These are phyloP conservation scores for Globisporangium paddicum DNA, from an alignment of 352 stramenopile species.

Conservation along the genomic window DNA sequence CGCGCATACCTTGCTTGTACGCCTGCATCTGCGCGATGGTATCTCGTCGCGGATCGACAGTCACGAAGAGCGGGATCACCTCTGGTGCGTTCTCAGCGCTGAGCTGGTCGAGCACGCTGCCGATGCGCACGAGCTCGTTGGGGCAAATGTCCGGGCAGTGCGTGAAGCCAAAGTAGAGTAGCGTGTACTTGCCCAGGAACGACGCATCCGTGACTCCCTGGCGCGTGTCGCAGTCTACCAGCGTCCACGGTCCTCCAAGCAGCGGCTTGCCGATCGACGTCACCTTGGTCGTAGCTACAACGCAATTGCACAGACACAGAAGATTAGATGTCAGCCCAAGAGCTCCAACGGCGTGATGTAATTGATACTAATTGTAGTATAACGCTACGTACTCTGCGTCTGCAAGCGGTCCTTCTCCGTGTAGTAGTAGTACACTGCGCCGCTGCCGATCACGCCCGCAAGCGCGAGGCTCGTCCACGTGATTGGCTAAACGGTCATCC, in stretches of 20 bases:
- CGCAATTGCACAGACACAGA: not conserved
- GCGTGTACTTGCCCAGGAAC: constrained; percentile 92
- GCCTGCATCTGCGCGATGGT: constrained; percentile 94
- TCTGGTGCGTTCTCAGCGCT: constrained; percentile 51
- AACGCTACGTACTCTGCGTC: constrained; percentile 59
- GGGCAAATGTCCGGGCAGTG: constrained; percentile 99
- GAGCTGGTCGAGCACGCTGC: constrained; percentile 92
- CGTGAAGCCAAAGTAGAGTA: constrained; percentile 99
- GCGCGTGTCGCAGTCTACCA: constrained; percentile 89
- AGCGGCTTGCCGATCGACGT: constrained; percentile 88
- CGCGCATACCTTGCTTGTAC: constrained; percentile 90
- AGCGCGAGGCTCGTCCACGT: constrained; percentile 83
- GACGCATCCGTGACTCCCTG: constrained; percentile 87
- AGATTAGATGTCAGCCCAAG: not conserved
- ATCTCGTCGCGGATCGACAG: constrained; percentile 96
- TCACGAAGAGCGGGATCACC: constrained; percentile 95
- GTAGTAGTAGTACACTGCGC: constrained; percentile 87
- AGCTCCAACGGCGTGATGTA: not conserved
- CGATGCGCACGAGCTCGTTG: constrained; percentile 98
- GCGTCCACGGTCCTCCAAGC: constrained; percentile 90
- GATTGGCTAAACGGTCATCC: constrained; percentile 37
- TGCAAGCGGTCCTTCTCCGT: constrained; percentile 85
- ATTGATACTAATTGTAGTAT: no score
- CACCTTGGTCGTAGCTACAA: constrained; percentile 77
- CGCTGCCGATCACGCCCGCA: constrained; percentile 58